Conservation (phyloP, 208 protist genomes). For the Acanthamoeba sp. region DNA sequence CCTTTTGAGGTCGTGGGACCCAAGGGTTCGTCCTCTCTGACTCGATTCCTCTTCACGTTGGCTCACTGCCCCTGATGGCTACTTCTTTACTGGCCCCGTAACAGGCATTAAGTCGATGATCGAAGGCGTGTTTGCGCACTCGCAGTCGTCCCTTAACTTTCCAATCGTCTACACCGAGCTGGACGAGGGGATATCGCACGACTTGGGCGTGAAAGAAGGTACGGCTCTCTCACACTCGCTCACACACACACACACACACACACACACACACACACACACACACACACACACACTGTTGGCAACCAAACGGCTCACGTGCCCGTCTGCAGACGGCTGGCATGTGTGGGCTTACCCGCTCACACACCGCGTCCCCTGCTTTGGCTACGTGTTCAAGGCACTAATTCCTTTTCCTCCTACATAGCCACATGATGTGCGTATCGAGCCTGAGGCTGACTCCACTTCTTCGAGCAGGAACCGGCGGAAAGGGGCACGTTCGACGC, state of each 20-base stretch:
- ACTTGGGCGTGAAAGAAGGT: constrained; percentile 10
- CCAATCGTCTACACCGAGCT: background rate
- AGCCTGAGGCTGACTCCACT: background rate
- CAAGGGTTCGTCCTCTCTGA: background rate
- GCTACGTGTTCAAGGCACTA: constrained; percentile 22
- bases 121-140: constrained; percentile 1
- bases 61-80: too few species aligned
- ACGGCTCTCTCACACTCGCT: too few species aligned
- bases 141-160: background rate
- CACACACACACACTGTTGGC: too few species aligned
- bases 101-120: constrained; percentile 14
- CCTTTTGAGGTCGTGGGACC: background rate
- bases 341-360: constrained; percentile 4
- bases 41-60: too few species aligned
- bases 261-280: too few species aligned
- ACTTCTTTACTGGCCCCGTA: too few species aligned
- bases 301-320: too few species aligned
- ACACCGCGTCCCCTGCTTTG: constrained; percentile 8
- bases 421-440: too few species aligned
- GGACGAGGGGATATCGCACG: background rate
- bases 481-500: constrained; percentile 7
- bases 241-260: too few species aligned
- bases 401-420: background rate
- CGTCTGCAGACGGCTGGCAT: background rate
- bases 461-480: background rate